These are phyloP conservation scores for Psilocybe mexicana DNA, from an alignment of 1,284 basidiomycete species.

Conservation along the genomic window DNA sequence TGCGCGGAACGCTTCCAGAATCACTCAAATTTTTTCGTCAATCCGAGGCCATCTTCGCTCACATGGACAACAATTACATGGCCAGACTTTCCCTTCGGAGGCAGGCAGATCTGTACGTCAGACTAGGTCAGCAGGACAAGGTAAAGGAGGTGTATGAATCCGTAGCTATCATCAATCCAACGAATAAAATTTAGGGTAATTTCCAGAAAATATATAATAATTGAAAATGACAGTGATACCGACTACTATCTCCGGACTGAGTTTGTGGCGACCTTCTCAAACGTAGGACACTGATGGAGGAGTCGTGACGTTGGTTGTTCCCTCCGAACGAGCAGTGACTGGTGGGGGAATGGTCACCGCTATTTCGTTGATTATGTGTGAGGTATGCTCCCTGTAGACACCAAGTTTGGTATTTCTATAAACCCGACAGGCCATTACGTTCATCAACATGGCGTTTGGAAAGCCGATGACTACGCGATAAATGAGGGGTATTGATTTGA, in stretches of 20 bases:
- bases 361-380: background rate
- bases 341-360: too few species aligned
- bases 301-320: too few species aligned
- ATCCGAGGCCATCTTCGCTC: background rate
- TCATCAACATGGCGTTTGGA: background rate
- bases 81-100: slow-evolving; percentile 1
- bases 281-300: too few species aligned
- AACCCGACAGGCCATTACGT: background rate
- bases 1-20: background rate
- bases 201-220: too few species aligned
- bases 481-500: background rate
- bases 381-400: background rate
- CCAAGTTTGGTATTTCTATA: background rate
- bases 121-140: slow-evolving; percentile 4
- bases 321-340: too few species aligned
- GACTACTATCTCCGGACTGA: too few species aligned
- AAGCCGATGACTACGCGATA: background rate
- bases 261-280: too few species aligned
- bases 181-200: too few species aligned
- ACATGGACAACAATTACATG: slow-evolving; percentile 8
- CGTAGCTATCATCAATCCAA: too few species aligned
- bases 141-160: background rate
- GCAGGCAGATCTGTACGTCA: slow-evolving; percentile 3
- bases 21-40: background rate
- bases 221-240: too few species aligned